Evolutionary conservation across 2,329 filamentous ascomycete genomes (phyloP).

Genomic region (Epichloe bromicola): DNA sequence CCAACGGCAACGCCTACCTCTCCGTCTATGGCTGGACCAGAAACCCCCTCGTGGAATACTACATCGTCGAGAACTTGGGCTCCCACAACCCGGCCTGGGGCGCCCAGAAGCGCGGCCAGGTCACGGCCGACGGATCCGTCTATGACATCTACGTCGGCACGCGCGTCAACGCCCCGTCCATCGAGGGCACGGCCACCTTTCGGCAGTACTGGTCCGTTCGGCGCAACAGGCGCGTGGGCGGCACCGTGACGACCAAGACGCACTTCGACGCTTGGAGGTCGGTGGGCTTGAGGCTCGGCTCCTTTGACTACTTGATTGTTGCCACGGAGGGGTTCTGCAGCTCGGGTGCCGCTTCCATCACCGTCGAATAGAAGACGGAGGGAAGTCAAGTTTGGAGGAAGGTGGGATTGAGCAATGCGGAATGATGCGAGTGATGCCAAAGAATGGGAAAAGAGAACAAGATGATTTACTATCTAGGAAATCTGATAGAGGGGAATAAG

Average conservation of each 20-base stretch:
- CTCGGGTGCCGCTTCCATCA: slow-evolving; percentile 21
- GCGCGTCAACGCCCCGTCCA: slow-evolving; percentile 31
- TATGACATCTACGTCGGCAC: slow-evolving; percentile 26
- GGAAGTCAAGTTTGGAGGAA: no score
- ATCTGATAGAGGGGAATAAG: no score
- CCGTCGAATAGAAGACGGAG: not conserved
- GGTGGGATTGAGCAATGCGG: no score
- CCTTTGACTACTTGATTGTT: slow-evolving; percentile 39
- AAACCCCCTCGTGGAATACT: slow-evolving; percentile 24
- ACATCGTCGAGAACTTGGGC: slow-evolving; percentile 25
- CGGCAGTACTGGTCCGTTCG: slow-evolving; percentile 27
- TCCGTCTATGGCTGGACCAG: slow-evolving; percentile 26
- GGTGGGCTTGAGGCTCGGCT: slow-evolving; percentile 34
- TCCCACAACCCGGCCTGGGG: slow-evolving; percentile 23
- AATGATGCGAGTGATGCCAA: no score
- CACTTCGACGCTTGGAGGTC: slow-evolving; percentile 12
- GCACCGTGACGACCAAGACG: slow-evolving; percentile 32
- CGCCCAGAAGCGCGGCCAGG: slow-evolving; percentile 19
- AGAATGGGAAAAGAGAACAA: no score
- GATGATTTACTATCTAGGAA: no score
- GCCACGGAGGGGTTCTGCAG: slow-evolving; percentile 41
- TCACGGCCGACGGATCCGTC: slow-evolving; percentile 22
- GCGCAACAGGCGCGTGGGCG: slow-evolving; percentile 17
- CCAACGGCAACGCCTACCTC: slow-evolving; percentile 22
- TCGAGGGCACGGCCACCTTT: slow-evolving; percentile 36